Evolutionary conservation across 140 eudicot genomes (phyloP).

Genomic region (Senecio squalidus): DNA sequence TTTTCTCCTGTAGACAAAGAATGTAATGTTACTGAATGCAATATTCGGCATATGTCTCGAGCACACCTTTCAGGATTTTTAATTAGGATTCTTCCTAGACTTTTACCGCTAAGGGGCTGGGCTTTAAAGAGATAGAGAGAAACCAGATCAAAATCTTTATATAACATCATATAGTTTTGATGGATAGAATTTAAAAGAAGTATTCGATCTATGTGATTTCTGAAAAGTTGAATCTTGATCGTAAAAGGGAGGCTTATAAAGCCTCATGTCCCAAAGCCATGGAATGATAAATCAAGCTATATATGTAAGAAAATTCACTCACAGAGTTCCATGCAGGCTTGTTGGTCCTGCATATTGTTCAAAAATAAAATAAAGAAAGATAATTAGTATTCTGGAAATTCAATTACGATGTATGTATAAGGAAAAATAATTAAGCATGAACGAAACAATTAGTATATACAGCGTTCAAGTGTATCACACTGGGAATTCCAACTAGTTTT

Average conservation of each 20-base stretch:
- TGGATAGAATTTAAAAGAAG: too few species aligned
- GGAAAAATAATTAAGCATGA: too few species aligned
- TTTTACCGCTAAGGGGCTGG: background rate
- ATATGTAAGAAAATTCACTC: constrained; percentile 31
- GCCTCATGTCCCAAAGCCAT: background rate
- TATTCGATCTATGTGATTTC: background rate
- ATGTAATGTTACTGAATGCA: background rate
- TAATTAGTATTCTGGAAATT: background rate
- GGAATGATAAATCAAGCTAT: background rate
- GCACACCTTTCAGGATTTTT: background rate
- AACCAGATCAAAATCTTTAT: too few species aligned
- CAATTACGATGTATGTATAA: constrained; percentile 13
- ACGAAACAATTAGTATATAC: too few species aligned
- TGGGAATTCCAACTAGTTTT: too few species aligned
- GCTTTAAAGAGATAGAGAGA: background rate
- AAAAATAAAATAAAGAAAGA: background rate
- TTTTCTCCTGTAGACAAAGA: constrained; percentile 59
- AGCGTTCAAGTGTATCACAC: too few species aligned
- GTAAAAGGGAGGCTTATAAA: background rate
- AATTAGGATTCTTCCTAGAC: too few species aligned
- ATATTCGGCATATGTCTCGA: background rate
- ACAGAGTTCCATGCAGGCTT: constrained; percentile 87
- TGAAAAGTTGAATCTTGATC: too few species aligned
- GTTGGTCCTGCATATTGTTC: constrained; percentile 54
- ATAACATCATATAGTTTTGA: too few species aligned